phyloP scores from a whole-genome alignment of 176 grass and related monocot genomes.

The Triticum timopheevii region DNA sequence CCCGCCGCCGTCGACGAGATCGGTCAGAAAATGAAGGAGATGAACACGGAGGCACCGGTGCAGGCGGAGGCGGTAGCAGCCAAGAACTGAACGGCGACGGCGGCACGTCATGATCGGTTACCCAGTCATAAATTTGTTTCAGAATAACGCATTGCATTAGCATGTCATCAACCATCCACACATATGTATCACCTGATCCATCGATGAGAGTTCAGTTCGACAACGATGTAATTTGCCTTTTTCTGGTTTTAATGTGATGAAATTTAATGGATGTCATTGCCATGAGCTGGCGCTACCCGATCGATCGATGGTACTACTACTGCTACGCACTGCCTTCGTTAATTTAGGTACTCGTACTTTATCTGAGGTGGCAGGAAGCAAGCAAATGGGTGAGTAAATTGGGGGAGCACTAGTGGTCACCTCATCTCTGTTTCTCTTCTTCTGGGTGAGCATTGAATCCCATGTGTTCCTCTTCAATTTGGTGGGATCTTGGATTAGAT shows the following conservation, averaged over 20 bases:
- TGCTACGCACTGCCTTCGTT: background rate
- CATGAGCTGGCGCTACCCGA: background rate
- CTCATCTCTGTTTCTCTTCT: background rate
- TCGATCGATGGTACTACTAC: background rate
- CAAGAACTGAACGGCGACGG: conserved; percentile 32
- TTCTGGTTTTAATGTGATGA: background rate
- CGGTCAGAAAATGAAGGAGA: conserved; percentile 38
- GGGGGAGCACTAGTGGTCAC: background rate
- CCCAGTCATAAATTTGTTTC: background rate
- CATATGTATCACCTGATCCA: conserved; percentile 6
- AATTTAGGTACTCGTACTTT: background rate
- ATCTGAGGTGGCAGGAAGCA: background rate
- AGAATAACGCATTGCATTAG: conserved; percentile 15
- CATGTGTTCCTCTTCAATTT: conserved; percentile 17
- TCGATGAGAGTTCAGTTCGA: background rate
- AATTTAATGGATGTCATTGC: background rate
- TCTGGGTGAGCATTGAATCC: background rate
- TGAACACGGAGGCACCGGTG: conserved; percentile 21
- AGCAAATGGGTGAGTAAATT: background rate
- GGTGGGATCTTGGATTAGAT: background rate
- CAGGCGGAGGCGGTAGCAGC: conserved; percentile 25
- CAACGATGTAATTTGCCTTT: background rate
- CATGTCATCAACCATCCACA: background rate
- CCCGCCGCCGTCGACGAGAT: background rate
- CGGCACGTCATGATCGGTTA: background rate